Base-by-base conservation (phyloP, 2,329 filamentous ascomycete species). In the Colletotrichum lindemuthianum region DNA sequence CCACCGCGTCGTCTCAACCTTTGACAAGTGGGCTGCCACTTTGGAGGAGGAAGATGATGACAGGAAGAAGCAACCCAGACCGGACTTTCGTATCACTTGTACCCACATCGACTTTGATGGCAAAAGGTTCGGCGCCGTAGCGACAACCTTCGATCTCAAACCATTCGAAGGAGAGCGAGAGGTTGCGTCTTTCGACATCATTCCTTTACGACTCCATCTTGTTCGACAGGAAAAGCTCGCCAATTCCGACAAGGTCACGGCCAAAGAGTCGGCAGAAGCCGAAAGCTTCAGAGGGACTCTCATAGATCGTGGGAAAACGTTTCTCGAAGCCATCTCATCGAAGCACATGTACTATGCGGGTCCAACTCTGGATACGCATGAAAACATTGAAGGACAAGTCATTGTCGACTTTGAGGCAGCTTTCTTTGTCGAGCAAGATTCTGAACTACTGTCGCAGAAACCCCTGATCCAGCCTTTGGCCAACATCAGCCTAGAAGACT, bases 181-280 rank as follows among this genome's bases (percentile, higher is more conserved):
- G 5, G 11, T 44, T 10, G 36, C 51, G 2, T 45, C 40, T 0
- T 44, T 54, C 1, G 40, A 54, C 0, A n/a, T 54, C 0, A 44
- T 33, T 6, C 51, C 40, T 0, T 0, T 54, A 7, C 51, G 40
- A 0, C 10, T 36, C 2, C 39, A 54, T 8, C 6, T 32, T 13
- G 16, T 13, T 2, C 32, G n/a, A 13, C 51, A 6, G 2, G 15
- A 2, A 5, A 32, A 34, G 12, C 6, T 12, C 6, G 44, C 0
- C 13, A 33, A 16, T 1, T 2, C 6, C 4, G 51, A 44, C 1
- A 11, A 3, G 32, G 8, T 8, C 9, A 8, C 34, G 1, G 0
- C 8, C 3, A 0, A n/a, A 12, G 0, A 2, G 13, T 2, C 5
- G 0, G 8, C 40, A 1, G 12, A 15, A 2, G 15, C 11, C 34